Evolutionary conservation across 305 asterid genomes (phyloP).

Genomic region (Fraxinus greggii): DNA sequence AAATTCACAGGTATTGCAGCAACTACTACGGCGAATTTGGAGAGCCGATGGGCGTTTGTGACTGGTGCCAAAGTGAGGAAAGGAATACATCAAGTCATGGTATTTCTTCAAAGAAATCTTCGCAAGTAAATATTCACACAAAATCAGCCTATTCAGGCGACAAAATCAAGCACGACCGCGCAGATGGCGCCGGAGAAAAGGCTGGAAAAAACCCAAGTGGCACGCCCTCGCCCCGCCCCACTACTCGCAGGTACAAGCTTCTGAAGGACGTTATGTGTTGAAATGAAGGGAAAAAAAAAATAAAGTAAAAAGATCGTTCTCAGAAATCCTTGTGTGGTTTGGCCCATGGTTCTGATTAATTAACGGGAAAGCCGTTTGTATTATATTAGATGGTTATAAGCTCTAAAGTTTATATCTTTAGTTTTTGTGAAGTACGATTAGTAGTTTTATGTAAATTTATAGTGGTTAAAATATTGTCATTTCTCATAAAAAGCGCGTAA

Average conservation of each 20-base stretch:
- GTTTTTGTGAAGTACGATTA: neutral
- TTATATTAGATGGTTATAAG: neutral
- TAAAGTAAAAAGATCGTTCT: neutral
- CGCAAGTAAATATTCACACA: conserved; percentile 32
- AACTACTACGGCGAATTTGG: conserved; percentile 62
- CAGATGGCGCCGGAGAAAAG: conserved; percentile 39
- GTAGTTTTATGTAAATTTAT: neutral
- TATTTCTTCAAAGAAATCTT: conserved; percentile 35
- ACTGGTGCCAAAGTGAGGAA: conserved; percentile 83
- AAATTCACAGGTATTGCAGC: conserved; percentile 68
- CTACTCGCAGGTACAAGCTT: conserved; percentile 88
- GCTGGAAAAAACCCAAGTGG: conserved; percentile 47
- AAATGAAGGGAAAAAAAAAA: neutral
- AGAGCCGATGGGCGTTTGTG: conserved; percentile 60
- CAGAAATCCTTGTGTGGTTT: conserved; percentile 9
- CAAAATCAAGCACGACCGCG: conserved; percentile 56
- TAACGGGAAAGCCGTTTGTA: neutral
- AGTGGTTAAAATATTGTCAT: neutral
- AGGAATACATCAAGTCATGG: conserved; percentile 32
- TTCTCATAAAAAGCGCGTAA: neutral
- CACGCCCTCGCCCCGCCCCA: conserved; percentile 65
- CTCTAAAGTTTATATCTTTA: neutral
- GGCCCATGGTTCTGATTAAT: neutral
- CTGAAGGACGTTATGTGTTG: conserved; percentile 96
- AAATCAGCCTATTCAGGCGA: conserved; percentile 66